Conservation (phyloP, 2,329 filamentous ascomycete genomes). For the Myrmaecium sp. region DNA sequence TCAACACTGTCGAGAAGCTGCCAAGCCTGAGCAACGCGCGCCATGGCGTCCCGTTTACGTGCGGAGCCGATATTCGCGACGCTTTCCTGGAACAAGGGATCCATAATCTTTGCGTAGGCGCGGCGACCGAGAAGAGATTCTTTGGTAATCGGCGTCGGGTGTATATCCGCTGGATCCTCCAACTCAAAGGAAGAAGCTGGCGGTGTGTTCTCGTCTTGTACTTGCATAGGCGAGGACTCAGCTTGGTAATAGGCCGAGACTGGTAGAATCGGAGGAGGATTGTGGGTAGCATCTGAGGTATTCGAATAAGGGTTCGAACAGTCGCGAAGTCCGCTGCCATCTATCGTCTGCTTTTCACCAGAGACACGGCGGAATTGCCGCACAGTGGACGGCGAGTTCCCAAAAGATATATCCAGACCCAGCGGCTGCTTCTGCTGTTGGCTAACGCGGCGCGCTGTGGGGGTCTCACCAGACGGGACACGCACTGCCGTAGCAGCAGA, state of each 20-base stretch:
- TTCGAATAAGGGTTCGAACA: too few species aligned
- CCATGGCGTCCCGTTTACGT: slow-evolving; percentile 69
- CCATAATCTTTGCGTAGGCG: slow-evolving; percentile 65
- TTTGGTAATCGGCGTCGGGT: slow-evolving; percentile 43
- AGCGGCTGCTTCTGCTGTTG: slow-evolving; percentile 51
- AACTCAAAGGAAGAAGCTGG: slow-evolving; percentile 27
- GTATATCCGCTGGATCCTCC: slow-evolving; percentile 33
- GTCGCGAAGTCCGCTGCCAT: too few species aligned
- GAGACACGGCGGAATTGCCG: slow-evolving; percentile 83
- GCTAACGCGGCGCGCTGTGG: slow-evolving; percentile 28
- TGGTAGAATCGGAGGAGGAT: slow-evolving; percentile 2
- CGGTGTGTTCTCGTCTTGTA: slow-evolving; percentile 46
- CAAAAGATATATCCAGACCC: slow-evolving; percentile 80
- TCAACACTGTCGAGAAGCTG: slow-evolving; percentile 70
- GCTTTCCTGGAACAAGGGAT: slow-evolving; percentile 68
- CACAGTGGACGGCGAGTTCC: slow-evolving; percentile 82
- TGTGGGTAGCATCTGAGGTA: too few species aligned
- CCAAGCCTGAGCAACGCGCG: slow-evolving; percentile 71
- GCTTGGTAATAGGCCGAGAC: slow-evolving; percentile 1
- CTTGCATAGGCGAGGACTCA: too few species aligned
- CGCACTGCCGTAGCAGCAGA: slow-evolving; percentile 22
- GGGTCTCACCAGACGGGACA: slow-evolving; percentile 18
- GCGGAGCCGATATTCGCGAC: slow-evolving; percentile 59
- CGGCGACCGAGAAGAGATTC: slow-evolving; percentile 70
- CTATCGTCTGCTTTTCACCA: slow-evolving; percentile 22